Evolutionary conservation across 2,329 filamentous ascomycete genomes (phyloP), one percentile per base, ranked within the genome.

Genomic region (Aspergillus sp.): DNA sequence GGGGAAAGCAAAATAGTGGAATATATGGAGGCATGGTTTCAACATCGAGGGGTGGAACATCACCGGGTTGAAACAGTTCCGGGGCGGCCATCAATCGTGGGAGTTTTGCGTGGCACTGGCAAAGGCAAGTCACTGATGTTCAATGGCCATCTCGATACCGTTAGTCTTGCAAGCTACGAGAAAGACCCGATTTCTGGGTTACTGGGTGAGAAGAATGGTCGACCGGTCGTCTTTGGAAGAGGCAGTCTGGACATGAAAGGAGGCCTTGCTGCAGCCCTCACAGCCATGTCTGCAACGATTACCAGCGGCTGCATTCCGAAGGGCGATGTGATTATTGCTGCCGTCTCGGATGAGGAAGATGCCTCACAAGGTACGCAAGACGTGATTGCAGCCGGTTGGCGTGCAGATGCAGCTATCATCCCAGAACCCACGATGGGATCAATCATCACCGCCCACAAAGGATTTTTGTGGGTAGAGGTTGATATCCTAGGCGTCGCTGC

Each of bases 111-210:
- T 3, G 76, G 77, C 2, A 62, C 58, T 0, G 74, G 75, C 0
- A 67, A 62, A 0, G 75, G 74, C 5, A 72, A 71, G 44, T 72
- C 60, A 1, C 52, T 78, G 5, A 76, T 78, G 69, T 59, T 79
- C 33, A 78, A 78, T 26, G 75, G 76, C 0, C 76, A 79, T 45
- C 66, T 73, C 1, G 75, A 79, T 42, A 79, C 76, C 0, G 76
- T 78, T 5, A 77, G 69, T 5, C 50, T 72, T 0, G 51, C 62
- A 5, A 73, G 72, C 2, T 77, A 78, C 44, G 69, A 71, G 1
- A 63, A 59, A 2, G 66, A 77, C 33, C 63, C 74, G 0, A 53
- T 78, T 1, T 69, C 68, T 7, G 75, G 75, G 1, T 44, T 41
- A 0, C 56, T 72, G 11, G 54, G 44, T 6, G 49, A 41, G 5